Evolutionary conservation across 345 rosid species (phyloP).

Genomic region (Lumnitzera littorea): DNA sequence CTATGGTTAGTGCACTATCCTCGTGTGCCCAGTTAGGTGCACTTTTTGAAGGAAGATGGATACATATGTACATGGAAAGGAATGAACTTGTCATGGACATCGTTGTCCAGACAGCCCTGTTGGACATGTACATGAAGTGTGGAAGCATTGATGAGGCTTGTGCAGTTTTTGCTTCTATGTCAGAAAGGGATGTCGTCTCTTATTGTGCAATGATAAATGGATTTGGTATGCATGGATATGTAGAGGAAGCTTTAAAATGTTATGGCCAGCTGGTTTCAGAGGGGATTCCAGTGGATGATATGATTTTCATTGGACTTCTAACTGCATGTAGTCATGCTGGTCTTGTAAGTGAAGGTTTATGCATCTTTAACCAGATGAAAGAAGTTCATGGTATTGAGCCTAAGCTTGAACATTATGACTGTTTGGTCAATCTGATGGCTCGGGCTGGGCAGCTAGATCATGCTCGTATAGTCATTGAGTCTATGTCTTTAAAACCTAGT

Average conservation of each 20-base stretch:
- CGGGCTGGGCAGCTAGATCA: constrained; percentile 16
- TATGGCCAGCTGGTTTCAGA: constrained; percentile 22
- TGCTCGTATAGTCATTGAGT: constrained; percentile 10
- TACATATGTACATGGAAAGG: constrained; percentile 21
- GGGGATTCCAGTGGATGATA: constrained; percentile 21
- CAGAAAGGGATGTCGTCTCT: constrained; percentile 21
- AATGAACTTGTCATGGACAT: constrained; percentile 14
- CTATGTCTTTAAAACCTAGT: constrained; percentile 21
- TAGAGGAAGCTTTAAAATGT: constrained; percentile 23
- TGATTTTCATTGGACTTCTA: constrained; percentile 22
- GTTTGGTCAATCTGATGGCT: constrained; percentile 25
- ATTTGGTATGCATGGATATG: constrained; percentile 28
- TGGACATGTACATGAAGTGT: constrained; percentile 35
- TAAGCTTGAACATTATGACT: constrained; percentile 25
- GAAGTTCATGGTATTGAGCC: constrained; percentile 14
- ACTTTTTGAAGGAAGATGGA: constrained; percentile 33
- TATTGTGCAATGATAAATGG: constrained; percentile 33
- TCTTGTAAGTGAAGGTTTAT: constrained; percentile 16
- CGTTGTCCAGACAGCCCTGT: constrained; percentile 24
- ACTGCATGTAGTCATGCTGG: constrained; percentile 32
- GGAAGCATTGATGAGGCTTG: constrained; percentile 26
- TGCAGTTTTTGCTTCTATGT: constrained; percentile 15
- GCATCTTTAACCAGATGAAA: constrained; percentile 18
- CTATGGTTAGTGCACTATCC: constrained; percentile 24
- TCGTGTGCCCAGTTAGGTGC: constrained; percentile 32